Evolutionary conservation across 2,329 filamentous ascomycete species (phyloP), one percentile per base, ranked within the genome.

Genomic region (Claviceps sp.): DNA sequence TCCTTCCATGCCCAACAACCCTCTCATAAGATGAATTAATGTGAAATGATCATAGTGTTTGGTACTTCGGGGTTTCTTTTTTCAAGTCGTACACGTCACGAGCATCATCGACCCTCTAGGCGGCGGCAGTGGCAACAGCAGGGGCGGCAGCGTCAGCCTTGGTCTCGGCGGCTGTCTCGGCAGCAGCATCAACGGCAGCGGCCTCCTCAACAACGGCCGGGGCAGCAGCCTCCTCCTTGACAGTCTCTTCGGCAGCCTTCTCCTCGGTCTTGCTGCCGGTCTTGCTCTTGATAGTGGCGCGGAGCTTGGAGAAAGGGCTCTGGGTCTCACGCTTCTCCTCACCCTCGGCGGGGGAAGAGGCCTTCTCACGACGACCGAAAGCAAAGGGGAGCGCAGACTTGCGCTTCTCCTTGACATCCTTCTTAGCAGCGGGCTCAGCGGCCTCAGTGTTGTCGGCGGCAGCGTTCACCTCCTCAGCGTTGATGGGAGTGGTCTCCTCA

Each of bases 321-420:
- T 50, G 40, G 45, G 29, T 47, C 26, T 43, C 37, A 13, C 53
- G 48, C 48, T 52, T 54, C 36, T 52, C 50, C 20, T 78, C 75
- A 64, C 86, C 83, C 60, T 80, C 75, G 57, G 83, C 83, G 1
- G 76, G 77, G 38, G 70, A 62, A 45, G 71, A 66, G 38, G 68
- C 69, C 69, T 78, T 78, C 67, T 85, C 83, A 77, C 91, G 91
- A 78, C 88, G 85, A 61, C 87, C 82, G 63, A 81, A 83, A 61
- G 80, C 81, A 70, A 94, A 94, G 47, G 77, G 76, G 8, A 80
- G 68, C 62, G 90, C 83, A 58, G 87, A 93, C 70, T 82, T 82
- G 68, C 88, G 86, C 86, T 94, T 95, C 69, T 80, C 76, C 81
- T 88, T 89, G 59, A 75, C 66, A 56, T 79, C 78, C 70, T 80